Conservation (phyloP, 2,329 filamentous ascomycete genomes). For the Colletotrichum chlorophyti region DNA sequence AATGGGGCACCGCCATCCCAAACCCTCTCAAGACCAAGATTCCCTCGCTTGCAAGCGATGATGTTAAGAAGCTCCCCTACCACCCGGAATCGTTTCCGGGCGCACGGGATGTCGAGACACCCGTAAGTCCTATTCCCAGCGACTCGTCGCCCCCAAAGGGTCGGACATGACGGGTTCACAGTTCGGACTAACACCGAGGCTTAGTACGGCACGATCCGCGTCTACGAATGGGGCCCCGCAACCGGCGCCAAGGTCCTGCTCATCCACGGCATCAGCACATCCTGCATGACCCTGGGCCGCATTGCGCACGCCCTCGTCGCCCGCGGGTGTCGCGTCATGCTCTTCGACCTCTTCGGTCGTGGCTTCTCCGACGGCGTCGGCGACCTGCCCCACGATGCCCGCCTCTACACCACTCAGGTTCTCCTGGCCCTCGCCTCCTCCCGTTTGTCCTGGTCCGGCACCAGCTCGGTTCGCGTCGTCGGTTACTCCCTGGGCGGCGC, state of each 20-base stretch:
- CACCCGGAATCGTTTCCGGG: conserved; percentile 74
- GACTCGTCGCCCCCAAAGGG: neutral
- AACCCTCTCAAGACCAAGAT: conserved; percentile 53
- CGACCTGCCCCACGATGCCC: conserved; percentile 74
- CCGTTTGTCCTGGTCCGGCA: conserved; percentile 69
- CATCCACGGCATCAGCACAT: conserved; percentile 85
- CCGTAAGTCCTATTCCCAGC: conserved; percentile 47
- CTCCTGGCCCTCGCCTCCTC: conserved; percentile 75
- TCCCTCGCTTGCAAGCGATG: conserved; percentile 41
- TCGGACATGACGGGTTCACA: neutral
- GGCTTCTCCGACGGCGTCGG: conserved; percentile 71
- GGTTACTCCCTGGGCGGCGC: conserved; percentile 87
- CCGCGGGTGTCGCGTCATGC: conserved; percentile 78
- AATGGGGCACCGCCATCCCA: conserved; percentile 45
- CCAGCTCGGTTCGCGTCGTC: conserved; percentile 66
- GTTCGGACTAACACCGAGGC: conserved; percentile 5
- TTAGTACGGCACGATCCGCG: conserved; percentile 74
- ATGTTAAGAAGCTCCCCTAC: conserved; percentile 57
- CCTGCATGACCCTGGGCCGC: conserved; percentile 74
- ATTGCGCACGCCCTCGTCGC: conserved; percentile 72
- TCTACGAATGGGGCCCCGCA: conserved; percentile 84
- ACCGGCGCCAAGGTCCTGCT: conserved; percentile 77
- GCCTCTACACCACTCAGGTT: conserved; percentile 76
- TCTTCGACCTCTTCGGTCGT: conserved; percentile 77
- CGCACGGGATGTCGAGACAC: conserved; percentile 74